Percentiles rank a stretch among this genome's conserved stretches.
Conservation (phyloP, 2,329 filamentous ascomycete species). For the Colletotrichum navitas region DNA sequence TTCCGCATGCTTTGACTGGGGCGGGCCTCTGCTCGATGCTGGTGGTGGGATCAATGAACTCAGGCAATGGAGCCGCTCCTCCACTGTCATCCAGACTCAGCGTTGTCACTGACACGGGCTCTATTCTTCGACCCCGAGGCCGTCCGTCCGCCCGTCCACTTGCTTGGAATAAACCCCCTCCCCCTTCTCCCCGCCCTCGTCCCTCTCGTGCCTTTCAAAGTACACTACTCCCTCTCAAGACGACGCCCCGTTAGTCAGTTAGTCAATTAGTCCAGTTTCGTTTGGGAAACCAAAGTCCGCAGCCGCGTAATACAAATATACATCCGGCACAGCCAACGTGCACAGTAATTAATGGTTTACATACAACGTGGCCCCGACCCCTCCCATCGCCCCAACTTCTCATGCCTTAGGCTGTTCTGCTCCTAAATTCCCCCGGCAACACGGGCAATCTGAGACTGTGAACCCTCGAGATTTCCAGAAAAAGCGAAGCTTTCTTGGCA, state of each 20-base stretch:
- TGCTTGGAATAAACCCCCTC: neutral
- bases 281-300: conserved; percentile 22
- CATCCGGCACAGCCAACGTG: conserved; percentile 10
- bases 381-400: conserved; percentile 15
- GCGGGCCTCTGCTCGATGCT: conserved; percentile 21
- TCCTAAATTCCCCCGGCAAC: conserved; percentile 34
- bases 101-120: conserved; percentile 24
- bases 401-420: conserved; percentile 34
- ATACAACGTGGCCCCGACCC: conserved; percentile 20
- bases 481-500: conserved; percentile 45
- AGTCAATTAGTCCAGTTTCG: conserved; percentile 5
- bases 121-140: conserved; percentile 10
- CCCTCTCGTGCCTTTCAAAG: neutral
- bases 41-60: conserved; percentile 10
- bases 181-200: neutral
- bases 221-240: neutral
- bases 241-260: conserved; percentile 2
- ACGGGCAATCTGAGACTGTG: conserved; percentile 43
- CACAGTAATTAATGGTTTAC: conserved; percentile 7
- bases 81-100: conserved; percentile 3
- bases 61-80: conserved; percentile 4
- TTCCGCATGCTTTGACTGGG: conserved; percentile 25
- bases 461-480: conserved; percentile 42
- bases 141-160: conserved; percentile 17
- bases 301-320: conserved; percentile 7